phyloP scores from a whole-genome alignment of 176 grass and related monocot genomes.

The Bromus sterilis region DNA sequence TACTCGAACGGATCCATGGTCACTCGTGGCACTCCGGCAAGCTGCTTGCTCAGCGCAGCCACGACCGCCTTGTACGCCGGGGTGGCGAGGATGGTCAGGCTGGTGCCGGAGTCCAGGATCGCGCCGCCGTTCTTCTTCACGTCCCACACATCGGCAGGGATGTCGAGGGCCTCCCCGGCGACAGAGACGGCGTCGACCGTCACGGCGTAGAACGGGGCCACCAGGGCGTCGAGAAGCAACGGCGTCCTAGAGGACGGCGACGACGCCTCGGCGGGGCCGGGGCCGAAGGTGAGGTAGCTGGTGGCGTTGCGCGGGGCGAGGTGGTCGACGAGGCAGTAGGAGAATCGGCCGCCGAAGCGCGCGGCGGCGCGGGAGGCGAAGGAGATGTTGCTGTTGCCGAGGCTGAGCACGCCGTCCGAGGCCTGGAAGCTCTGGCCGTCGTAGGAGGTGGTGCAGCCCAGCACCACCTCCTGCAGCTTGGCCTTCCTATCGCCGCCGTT shows the following conservation, averaged over 20 bases:
- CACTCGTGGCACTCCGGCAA: constrained; percentile 36
- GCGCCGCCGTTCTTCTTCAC: constrained; percentile 40
- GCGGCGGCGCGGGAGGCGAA: constrained; percentile 66
- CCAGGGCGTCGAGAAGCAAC: constrained; percentile 46
- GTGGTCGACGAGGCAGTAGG: constrained; percentile 99
- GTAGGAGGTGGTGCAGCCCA: constrained; percentile 73
- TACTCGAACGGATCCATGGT: constrained; percentile 64
- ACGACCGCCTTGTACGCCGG: constrained; percentile 73
- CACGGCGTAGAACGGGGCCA: constrained; percentile 67
- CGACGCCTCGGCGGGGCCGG: not conserved
- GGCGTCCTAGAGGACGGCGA: constrained; percentile 12
- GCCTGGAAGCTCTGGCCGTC: constrained; percentile 48
- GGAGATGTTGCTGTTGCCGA: constrained; percentile 82
- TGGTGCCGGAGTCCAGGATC: constrained; percentile 88
- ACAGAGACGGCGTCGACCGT: constrained; percentile 37
- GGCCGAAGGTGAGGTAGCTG: constrained; percentile 74
- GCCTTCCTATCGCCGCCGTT: constrained; percentile 6
- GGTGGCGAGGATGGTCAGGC: constrained; percentile 48
- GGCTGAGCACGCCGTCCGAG: constrained; percentile 84
- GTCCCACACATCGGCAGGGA: constrained; percentile 64
- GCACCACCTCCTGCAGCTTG: constrained; percentile 64
- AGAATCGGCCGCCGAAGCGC: constrained; percentile 76
- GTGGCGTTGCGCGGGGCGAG: constrained; percentile 79
- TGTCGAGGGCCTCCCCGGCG: constrained; percentile 32
- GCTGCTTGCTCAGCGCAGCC: constrained; percentile 37